Evolutionary conservation across 2,329 filamentous ascomycete genomes (phyloP).

Genomic region (Fusarium fujikuroi): DNA sequence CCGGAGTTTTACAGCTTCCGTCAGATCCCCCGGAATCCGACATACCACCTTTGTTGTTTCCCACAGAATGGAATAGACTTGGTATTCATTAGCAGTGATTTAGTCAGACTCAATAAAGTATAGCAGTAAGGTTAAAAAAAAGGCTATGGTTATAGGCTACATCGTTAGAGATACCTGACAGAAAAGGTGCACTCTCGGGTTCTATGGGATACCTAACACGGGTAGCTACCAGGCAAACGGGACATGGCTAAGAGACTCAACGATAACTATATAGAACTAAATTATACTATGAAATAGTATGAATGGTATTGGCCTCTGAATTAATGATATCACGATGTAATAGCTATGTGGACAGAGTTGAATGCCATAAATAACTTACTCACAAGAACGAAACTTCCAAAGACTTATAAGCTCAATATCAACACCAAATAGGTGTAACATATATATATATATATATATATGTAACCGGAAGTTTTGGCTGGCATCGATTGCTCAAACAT

Average conservation of each 20-base stretch:
- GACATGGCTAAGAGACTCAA: background rate
- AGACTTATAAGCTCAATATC: background rate
- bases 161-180: background rate
- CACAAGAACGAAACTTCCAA: background rate
- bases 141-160: background rate
- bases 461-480: background rate
- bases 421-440: background rate
- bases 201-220: fast-evolving
- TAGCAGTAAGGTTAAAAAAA: background rate
- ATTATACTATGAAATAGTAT: background rate
- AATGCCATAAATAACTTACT: background rate
- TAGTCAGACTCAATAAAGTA: background rate
- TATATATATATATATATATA: too few species aligned
- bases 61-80: background rate
- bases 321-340: fast-evolving
- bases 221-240: background rate
- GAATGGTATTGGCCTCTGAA: fast-evolving
- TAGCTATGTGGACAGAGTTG: fast-evolving
- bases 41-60: too few species aligned
- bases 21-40: background rate
- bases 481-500: fast-evolving
- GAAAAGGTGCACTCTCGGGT: background rate
- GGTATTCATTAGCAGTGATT: background rate
- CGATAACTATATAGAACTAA: background rate
- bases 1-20: background rate